phyloP scores from a whole-genome alignment of 129 eudicot species.

The Arctium lappa region DNA sequence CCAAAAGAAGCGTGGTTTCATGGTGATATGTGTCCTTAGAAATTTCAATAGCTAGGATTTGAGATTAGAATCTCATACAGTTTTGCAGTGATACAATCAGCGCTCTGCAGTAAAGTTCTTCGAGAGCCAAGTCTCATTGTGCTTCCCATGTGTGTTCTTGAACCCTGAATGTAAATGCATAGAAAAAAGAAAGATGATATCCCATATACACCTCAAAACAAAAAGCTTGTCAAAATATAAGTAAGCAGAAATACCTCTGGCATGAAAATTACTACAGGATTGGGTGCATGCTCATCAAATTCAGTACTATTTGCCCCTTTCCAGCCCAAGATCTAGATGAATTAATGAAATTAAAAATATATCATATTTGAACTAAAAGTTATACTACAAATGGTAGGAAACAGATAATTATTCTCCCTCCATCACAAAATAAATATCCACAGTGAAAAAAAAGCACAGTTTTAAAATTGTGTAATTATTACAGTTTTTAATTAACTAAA shows the following conservation, averaged over 20 bases:
- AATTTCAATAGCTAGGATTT: background rate
- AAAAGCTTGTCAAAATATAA: background rate
- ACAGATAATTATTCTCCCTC: background rate
- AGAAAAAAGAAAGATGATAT: background rate
- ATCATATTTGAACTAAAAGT: background rate
- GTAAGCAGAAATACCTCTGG: conserved; percentile 68
- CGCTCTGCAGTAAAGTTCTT: conserved; percentile 67
- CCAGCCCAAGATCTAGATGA: conserved; percentile 61
- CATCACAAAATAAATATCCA: background rate
- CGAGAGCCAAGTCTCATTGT: conserved; percentile 96
- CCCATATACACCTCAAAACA: background rate
- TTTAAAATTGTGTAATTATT: background rate
- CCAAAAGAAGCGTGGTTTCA: background rate
- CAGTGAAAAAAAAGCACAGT: background rate
- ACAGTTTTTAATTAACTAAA: background rate
- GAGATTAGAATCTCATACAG: conserved; percentile 52
- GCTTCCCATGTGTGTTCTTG: conserved; percentile 95
- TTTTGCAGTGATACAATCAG: conserved; percentile 77
- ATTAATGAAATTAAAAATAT: background rate
- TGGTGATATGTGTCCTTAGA: background rate
- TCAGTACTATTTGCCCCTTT: conserved; percentile 83
- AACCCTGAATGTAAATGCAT: conserved; percentile 42
- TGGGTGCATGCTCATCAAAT: conserved; percentile 64
- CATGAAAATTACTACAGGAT: conserved; percentile 92
- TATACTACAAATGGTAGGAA: background rate